Percentiles rank a stretch among this genome's conserved stretches.
These are phyloP conservation scores for Kluyveromyces dobzhanskii DNA, from an alignment of 805 yeast genomes.

Conservation along the genomic window DNA sequence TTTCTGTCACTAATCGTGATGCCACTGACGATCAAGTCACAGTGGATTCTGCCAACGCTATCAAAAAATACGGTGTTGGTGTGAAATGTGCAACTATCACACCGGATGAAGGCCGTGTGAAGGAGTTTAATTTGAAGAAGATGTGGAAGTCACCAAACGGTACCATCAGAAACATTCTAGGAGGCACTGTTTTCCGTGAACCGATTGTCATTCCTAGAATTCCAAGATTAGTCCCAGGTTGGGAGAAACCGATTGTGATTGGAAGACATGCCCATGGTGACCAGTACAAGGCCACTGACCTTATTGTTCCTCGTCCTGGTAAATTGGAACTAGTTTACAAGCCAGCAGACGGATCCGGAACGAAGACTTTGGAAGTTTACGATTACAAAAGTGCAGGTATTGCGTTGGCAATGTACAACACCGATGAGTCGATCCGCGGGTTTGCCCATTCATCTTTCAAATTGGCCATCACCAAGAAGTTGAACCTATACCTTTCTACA, in stretches of 20 bases:
- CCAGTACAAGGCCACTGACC: conserved; percentile 75
- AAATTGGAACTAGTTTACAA: conserved; percentile 56
- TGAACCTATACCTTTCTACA: conserved; percentile 63
- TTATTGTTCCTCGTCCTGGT: conserved; percentile 55
- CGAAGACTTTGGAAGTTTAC: conserved; percentile 39
- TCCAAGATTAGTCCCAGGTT: conserved; percentile 68
- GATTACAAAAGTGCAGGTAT: conserved; percentile 57
- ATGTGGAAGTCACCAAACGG: conserved; percentile 89
- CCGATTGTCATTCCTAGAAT: conserved; percentile 72
- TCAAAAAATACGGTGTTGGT: conserved; percentile 67
- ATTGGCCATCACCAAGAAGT: conserved; percentile 54
- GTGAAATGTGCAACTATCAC: conserved; percentile 82
- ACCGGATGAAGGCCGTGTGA: conserved; percentile 73
- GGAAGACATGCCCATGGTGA: conserved; percentile 86
- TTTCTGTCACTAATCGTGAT: conserved; percentile 62
- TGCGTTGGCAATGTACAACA: conserved; percentile 76
- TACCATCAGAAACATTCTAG: conserved; percentile 70
- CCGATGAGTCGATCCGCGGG: conserved; percentile 67
- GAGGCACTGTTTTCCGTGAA: conserved; percentile 80
- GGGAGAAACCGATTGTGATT: conserved; percentile 77
- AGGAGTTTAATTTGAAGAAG: conserved; percentile 62
- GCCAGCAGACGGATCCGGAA: conserved; percentile 50
- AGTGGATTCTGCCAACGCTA: conserved; percentile 71
- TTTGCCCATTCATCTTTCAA: conserved; percentile 77
- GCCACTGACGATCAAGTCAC: conserved; percentile 66